These are phyloP conservation scores for Lentinula guzmanii DNA, from an alignment of 768 basidiomycete genomes.

Conservation along the genomic window DNA sequence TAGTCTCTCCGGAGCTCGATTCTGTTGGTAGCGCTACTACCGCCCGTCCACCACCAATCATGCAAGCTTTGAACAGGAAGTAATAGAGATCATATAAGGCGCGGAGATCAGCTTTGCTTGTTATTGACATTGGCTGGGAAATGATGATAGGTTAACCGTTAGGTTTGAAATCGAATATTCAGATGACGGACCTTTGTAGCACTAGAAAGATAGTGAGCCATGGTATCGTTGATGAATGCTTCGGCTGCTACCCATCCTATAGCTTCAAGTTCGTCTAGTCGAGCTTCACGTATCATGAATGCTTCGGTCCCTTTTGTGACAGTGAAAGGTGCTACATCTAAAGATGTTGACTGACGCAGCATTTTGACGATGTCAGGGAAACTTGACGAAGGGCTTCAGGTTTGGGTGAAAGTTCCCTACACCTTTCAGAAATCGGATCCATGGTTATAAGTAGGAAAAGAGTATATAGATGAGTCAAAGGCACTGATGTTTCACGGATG, in stretches of 20 bases:
- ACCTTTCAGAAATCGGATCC: too few relatives aligned
- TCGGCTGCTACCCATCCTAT: constrained; percentile 1
- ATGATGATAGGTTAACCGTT: not conserved
- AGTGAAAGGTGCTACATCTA: not conserved
- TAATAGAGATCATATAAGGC: not conserved
- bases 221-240: not conserved
- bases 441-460: too few relatives aligned
- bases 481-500: not conserved
- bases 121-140: not conserved
- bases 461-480: too few relatives aligned
- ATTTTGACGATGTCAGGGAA: not conserved
- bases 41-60: not conserved
- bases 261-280: not conserved
- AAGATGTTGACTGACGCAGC: not conserved
- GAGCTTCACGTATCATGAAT: not conserved
- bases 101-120: not conserved
- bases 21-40: not conserved
- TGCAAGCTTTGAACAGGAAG: not conserved
- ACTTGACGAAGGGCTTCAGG: too few relatives aligned
- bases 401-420: too few relatives aligned
- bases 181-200: not conserved
- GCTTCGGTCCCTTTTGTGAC: not conserved
- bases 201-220: not conserved
- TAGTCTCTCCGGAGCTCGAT: not conserved
- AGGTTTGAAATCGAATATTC: not conserved